Base-by-base conservation (phyloP, 352 stramenopile species). In the Pythium phragmitis region DNA sequence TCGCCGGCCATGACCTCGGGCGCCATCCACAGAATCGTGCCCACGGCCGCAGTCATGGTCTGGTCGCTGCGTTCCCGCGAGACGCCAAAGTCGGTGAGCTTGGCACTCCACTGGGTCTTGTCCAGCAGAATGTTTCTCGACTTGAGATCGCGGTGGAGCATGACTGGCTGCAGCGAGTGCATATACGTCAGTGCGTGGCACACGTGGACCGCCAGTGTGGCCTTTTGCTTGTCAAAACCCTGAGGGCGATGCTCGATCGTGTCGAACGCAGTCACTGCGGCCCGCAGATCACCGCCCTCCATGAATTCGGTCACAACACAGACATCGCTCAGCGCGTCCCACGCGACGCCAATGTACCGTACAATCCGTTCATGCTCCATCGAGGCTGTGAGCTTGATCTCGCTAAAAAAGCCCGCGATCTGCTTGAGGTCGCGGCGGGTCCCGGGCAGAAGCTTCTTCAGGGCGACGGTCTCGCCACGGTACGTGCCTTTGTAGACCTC, bases 81-180 rank as follows among this genome's bases (percentile, higher is more conserved):
- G 19, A 74, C 69, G 12, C 72, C 72, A 69, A 79, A 79, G 60
- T 77, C 72, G 0, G 55, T 73, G n/a, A 79, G 43, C 60, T 79
- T 79, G 55, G 66, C 72, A 12, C 37, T 46, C 53, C 36, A 58
- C 45, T 67, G 51, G 14, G 26, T 43, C 33, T 68, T 65, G 48
- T 77, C 70, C 19, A 72, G 47, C 36, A 72, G 7, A 36, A 71
- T 63, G 26, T 71, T 71, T 33, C 57, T 63, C 3, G 65, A 68
- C 47, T 71, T 71, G 58, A 71, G 52, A 14, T 71, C 58, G 17
- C 65, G 65, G 16, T 71, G 59, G 2, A 71, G 21, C 19, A 71
- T 53, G 3, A 60, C 23, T 4, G 66, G 60, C 19, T 73, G 47
- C 1, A 73, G 66, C 28, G 69, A 71, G 57, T 77, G 70, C 51